Base-by-base conservation (phyloP, 2,329 filamentous ascomycete genomes). In the Nannizziopsis arthrosporioides region DNA sequence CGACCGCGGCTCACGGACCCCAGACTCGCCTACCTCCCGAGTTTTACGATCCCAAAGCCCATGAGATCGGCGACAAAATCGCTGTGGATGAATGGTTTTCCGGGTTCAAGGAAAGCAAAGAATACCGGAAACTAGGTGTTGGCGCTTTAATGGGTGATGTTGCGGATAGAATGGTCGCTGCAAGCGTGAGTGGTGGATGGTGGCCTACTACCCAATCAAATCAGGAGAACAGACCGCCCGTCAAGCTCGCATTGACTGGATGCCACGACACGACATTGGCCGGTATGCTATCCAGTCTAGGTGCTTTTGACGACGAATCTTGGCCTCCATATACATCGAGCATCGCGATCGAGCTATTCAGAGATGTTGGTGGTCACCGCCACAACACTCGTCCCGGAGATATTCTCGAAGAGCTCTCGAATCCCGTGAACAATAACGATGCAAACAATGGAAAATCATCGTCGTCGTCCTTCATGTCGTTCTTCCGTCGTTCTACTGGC, bases 301-400 rank as follows among this genome's bases (percentile, higher is more conserved):
- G 90, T 2, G 84, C 84, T 2, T 92, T 86, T 61, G 73, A 85
- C 37, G 70, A 70, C 15, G 77, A 76, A 42, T 74, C 75, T 32
- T 98, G 92, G 92, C 92, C 92, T 0, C 89, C 88, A 0, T 98
- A 90, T 61, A 95, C 90, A 0, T 90, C 85, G 57, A 88, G 93
- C 58, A 76, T 98, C 54, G 89, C 92, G 30, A 73, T 98, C 47
- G 92, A 98, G 66, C 74, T 96, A 53, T 95, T 96, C 71, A 79
- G 76, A 36, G 75, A 77, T 55, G 62, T 68, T 36, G 57, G 63
- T 46, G 58, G 41, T 2, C 27, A 15, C 15, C 49, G 17, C 36
- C 42, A 46, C 15, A 41, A 56, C 9, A 7, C 39, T 7, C 40
- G 34, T n/a, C 18, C 40, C 32, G 57, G 56, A 14, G 37, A 53